Evolutionary conservation across 1,284 basidiomycete genomes (phyloP).

Genomic region (Trichosporon inkin): DNA sequence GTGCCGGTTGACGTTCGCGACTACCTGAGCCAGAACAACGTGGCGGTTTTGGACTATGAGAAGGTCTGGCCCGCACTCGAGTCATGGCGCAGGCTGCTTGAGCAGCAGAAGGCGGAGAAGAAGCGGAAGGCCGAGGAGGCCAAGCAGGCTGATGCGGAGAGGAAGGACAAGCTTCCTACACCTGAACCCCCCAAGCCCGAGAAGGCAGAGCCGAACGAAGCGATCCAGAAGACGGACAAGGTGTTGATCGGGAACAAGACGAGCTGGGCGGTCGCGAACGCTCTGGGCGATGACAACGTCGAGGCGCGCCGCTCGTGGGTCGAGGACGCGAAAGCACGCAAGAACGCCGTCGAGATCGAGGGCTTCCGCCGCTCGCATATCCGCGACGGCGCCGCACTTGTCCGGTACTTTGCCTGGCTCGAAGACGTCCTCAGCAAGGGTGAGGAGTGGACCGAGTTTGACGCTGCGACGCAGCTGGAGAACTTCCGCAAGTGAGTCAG

Average conservation of each 20-base stretch:
- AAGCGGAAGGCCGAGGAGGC: constrained; percentile 13
- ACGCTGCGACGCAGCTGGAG: constrained; percentile 75
- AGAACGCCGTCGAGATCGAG: constrained; percentile 77
- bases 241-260: constrained; percentile 64
- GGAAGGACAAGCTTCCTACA: constrained; percentile 2
- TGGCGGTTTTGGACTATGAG: constrained; percentile 69
- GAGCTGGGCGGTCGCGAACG: constrained; percentile 71
- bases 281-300: constrained; percentile 65
- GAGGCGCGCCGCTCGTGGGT: constrained; percentile 67
- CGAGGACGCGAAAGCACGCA: constrained; percentile 79
- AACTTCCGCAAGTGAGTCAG: constrained; percentile 67
- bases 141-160: constrained; percentile 8
- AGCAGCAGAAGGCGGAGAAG: constrained; percentile 17
- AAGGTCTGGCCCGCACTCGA: constrained; percentile 55
- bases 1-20: constrained; percentile 58
- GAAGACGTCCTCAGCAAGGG: constrained; percentile 72
- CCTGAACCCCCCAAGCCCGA: constrained; percentile 15
- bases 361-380: constrained; percentile 88
- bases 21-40: constrained; percentile 59
- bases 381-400: constrained; percentile 81
- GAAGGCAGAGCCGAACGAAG: constrained; percentile 22
- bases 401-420: constrained; percentile 88
- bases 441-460: constrained; percentile 68
- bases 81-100: constrained; percentile 25
- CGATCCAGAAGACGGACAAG: constrained; percentile 43